Evolutionary conservation across 108 stramenopile species (phyloP).

Genomic region (Nitzschia inconspicua): DNA sequence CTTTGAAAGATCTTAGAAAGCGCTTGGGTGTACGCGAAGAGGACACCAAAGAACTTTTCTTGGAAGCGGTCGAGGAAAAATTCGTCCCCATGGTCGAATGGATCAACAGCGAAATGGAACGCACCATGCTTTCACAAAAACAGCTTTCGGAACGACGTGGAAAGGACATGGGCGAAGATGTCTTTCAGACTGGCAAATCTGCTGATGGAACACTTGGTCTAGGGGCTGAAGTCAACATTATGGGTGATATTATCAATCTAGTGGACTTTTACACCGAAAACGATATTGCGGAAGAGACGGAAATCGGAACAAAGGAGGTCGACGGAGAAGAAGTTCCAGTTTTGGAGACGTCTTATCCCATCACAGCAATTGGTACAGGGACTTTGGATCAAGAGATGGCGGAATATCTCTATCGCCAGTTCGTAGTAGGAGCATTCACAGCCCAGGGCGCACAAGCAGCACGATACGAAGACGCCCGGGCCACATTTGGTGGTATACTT

Average conservation of each 20-base stretch:
- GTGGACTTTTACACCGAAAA: conserved; percentile 87
- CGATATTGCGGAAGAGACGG: conserved; percentile 61
- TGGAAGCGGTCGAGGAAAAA: conserved; percentile 69
- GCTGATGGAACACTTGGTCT: conserved; percentile 78
- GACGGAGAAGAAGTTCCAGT: conserved; percentile 71
- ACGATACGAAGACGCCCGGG: conserved; percentile 68
- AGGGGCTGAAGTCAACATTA: conserved; percentile 81
- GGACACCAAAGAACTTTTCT: conserved; percentile 55
- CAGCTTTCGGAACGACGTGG: conserved; percentile 73
- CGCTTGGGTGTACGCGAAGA: conserved; percentile 76
- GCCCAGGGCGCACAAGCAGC: conserved; percentile 64
- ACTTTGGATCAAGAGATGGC: conserved; percentile 66
- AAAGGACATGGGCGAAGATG: conserved; percentile 81
- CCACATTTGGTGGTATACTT: conserved; percentile 80
- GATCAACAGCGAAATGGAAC: conserved; percentile 81
- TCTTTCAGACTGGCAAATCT: conserved; percentile 71
- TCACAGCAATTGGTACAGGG: conserved; percentile 67
- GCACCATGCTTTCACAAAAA: conserved; percentile 62
- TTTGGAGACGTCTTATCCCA: conserved; percentile 71
- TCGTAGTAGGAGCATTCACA: conserved; percentile 79
- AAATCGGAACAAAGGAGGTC: conserved; percentile 66
- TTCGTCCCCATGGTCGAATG: conserved; percentile 79
- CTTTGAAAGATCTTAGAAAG: conserved; percentile 58
- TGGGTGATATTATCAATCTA: conserved; percentile 86
- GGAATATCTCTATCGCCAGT: conserved; percentile 80